phyloP scores from a whole-genome alignment of 805 yeast species.

The Grigorovia humatica region DNA sequence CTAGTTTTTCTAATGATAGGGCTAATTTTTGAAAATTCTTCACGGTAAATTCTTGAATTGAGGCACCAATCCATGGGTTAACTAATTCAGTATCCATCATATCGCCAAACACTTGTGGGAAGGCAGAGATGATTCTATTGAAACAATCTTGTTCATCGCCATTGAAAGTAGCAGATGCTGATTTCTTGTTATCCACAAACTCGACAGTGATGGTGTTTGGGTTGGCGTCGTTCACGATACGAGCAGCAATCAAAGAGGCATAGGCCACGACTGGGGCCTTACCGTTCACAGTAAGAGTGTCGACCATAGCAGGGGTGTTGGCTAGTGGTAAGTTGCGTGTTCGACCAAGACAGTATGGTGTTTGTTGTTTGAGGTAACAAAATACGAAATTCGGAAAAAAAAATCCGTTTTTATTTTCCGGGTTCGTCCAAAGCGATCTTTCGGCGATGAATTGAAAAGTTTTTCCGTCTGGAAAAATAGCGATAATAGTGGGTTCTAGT shows the following conservation, averaged over 20 bases:
- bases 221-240: slow-evolving; percentile 48
- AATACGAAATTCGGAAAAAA: no score
- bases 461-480: no score
- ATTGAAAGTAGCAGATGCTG: slow-evolving; percentile 40
- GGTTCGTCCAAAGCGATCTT: not conserved
- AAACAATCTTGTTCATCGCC: slow-evolving; percentile 40
- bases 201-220: slow-evolving; percentile 47
- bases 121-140: slow-evolving; percentile 39
- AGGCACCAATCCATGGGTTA: slow-evolving; percentile 57
- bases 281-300: slow-evolving; percentile 58
- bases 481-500: no score
- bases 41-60: slow-evolving; percentile 56
- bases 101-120: slow-evolving; percentile 35
- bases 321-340: not conserved
- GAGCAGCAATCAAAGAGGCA: slow-evolving; percentile 67
- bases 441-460: not conserved
- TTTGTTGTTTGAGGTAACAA: no score
- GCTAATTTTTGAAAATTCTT: slow-evolving; percentile 86
- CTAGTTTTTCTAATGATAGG: slow-evolving; percentile 67
- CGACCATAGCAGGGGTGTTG: slow-evolving; percentile 23
- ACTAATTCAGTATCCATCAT: slow-evolving; percentile 27
- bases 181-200: slow-evolving; percentile 63
- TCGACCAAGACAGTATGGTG: no score
- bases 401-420: not conserved
- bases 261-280: slow-evolving; percentile 81